These are phyloP conservation scores for Endocalyx cinctus DNA, from an alignment of 2,329 filamentous ascomycete genomes.

Conservation along the genomic window DNA sequence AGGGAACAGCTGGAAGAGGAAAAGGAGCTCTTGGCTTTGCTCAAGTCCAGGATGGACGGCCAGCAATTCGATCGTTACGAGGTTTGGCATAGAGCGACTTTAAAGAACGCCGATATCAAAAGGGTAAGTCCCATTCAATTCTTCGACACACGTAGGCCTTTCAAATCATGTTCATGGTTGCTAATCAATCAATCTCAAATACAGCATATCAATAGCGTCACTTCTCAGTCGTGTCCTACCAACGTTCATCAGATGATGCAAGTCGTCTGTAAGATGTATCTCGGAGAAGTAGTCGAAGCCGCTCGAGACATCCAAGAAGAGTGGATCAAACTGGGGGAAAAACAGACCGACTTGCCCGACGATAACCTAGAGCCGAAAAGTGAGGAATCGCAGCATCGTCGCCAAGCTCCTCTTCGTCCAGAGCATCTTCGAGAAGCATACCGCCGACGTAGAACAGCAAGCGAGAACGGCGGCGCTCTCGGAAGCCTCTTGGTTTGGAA, in stretches of 20 bases:
- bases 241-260: slow-evolving; percentile 73
- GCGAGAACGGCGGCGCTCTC: slow-evolving; percentile 56
- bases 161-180: too few species aligned
- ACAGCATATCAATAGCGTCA: slow-evolving; percentile 72
- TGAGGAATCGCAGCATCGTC: slow-evolving; percentile 31
- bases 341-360: slow-evolving; percentile 47
- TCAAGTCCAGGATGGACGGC: slow-evolving; percentile 61
- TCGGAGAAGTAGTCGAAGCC: slow-evolving; percentile 69
- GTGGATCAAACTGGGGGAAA: slow-evolving; percentile 58
- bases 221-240: slow-evolving; percentile 71
- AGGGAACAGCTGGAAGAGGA: slow-evolving; percentile 65
- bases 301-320: slow-evolving; percentile 68
- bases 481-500: slow-evolving; percentile 59
- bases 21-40: slow-evolving; percentile 51
- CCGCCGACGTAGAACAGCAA: slow-evolving; percentile 59
- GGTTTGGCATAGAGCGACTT: slow-evolving; percentile 63
- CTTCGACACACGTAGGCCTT: too few species aligned
- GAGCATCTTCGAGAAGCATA: slow-evolving; percentile 73
- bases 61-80: slow-evolving; percentile 67
- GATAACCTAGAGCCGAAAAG: slow-evolving; percentile 30
- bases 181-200: too few species aligned
- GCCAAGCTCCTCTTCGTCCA: slow-evolving; percentile 59
- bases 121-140: slow-evolving; percentile 46
- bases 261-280: slow-evolving; percentile 71
- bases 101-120: slow-evolving; percentile 65